phyloP scores from a whole-genome alignment of 306 rosid genomes.

The Cyamopsis tetragonoloba region DNA sequence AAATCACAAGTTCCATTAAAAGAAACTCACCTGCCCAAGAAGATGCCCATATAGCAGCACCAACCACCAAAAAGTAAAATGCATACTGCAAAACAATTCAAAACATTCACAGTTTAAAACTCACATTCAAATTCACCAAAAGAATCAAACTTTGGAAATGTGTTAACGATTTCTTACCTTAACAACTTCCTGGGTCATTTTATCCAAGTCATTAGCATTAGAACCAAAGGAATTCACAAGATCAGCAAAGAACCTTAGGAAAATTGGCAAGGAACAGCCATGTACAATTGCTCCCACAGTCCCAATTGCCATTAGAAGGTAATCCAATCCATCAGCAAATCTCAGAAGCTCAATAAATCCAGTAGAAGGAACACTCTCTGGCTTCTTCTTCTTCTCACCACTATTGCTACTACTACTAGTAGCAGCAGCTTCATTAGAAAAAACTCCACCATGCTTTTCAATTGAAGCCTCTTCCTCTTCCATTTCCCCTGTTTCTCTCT shows the following conservation, averaged over 20 bases:
- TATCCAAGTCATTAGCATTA: conserved; percentile 67
- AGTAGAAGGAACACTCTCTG: conserved; percentile 44
- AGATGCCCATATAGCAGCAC: conserved; percentile 95
- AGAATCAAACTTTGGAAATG: conserved; percentile 1
- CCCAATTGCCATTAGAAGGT: conserved; percentile 66
- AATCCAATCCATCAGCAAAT: conserved; percentile 84
- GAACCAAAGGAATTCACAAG: conserved; percentile 89
- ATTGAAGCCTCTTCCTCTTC: conserved; percentile 28
- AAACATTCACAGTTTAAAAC: background rate
- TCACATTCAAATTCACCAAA: background rate
- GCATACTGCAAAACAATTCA: conserved; percentile 59
- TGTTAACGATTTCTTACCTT: conserved; percentile 38
- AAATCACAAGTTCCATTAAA: background rate
- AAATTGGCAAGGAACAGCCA: conserved; percentile 83
- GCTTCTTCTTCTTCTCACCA: conserved; percentile 57
- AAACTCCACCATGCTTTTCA: conserved; percentile 33
- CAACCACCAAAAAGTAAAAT: conserved; percentile 80
- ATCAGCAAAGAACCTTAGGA: conserved; percentile 90
- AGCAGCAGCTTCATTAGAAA: background rate
- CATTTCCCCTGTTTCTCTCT: conserved; percentile 32
- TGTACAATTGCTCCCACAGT: conserved; percentile 82
- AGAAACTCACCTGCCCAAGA: conserved; percentile 79
- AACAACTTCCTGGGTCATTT: conserved; percentile 85
- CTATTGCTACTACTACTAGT: background rate
- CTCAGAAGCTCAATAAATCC: conserved; percentile 67